Conservation (phyloP, 345 rosid species). For the Gossypium herbaceum region DNA sequence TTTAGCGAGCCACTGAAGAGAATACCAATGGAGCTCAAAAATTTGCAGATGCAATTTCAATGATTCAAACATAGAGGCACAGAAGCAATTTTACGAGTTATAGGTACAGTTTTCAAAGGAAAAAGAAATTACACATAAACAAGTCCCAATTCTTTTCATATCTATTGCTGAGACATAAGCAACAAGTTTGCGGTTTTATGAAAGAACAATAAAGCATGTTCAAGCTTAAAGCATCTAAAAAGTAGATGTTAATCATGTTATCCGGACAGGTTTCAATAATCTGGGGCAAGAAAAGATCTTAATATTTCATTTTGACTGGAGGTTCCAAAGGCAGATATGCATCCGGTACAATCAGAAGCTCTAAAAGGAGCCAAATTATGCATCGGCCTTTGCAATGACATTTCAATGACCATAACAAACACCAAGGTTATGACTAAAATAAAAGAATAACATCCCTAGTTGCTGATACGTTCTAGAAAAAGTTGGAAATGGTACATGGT, state of each 20-base stretch:
- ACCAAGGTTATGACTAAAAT: not conserved
- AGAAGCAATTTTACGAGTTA: not conserved
- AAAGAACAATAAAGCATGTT: not conserved
- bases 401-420: not conserved
- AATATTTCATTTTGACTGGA: not conserved
- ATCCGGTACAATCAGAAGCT: not conserved
- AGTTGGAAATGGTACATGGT: not conserved
- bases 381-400: not conserved
- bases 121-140: not conserved
- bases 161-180: not conserved
- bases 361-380: not conserved
- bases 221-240: not conserved
- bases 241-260: not conserved
- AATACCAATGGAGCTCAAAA: not conserved
- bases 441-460: not conserved
- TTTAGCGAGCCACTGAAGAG: conserved; percentile 65
- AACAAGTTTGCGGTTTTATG: not conserved
- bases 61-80: not conserved
- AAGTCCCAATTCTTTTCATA: not conserved
- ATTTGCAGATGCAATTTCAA: not conserved
- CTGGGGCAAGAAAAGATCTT: not conserved
- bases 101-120: not conserved
- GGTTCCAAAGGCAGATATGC: not conserved
- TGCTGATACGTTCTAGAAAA: not conserved
- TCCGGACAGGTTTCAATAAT: not conserved